Conservation (phyloP, 2,329 filamentous ascomycete species). For the Botrytis fragariae region DNA sequence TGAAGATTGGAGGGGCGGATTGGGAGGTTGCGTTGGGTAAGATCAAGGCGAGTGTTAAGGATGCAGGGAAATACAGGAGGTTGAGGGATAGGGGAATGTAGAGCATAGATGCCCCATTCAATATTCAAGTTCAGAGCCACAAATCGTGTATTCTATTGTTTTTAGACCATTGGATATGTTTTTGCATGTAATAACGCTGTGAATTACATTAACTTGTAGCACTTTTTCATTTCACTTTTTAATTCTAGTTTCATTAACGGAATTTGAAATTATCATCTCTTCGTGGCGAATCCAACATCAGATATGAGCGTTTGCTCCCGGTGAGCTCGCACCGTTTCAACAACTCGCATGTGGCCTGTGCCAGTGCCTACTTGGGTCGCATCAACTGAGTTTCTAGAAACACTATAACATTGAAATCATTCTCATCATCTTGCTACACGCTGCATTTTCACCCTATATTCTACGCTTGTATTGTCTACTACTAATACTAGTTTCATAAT, state of each 20-base stretch:
- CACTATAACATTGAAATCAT: neutral
- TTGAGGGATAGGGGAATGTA: slow-evolving; percentile 40
- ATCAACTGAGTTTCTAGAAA: neutral
- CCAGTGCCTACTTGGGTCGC: neutral
- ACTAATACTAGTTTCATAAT: neutral
- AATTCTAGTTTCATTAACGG: neutral
- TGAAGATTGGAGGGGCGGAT: slow-evolving; percentile 35
- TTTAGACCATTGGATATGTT: neutral
- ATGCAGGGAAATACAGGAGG: slow-evolving; percentile 38
- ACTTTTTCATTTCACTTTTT: neutral
- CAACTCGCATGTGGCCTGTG: neutral
- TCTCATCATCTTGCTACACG: neutral
- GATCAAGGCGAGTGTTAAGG: slow-evolving; percentile 40
- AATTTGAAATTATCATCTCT: neutral
- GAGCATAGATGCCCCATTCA: neutral
- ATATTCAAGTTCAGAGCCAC: neutral
- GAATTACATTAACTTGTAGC: neutral
- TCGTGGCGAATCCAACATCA: neutral
- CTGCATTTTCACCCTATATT: neutral
- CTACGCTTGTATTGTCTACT: neutral
- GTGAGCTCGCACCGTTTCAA: neutral
- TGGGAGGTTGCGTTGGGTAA: slow-evolving; percentile 39
- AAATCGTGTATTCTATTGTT: neutral
- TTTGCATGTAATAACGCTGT: neutral
- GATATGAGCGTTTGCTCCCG: neutral